These are phyloP conservation scores for Pseudogymnoascus verrucosus DNA, from an alignment of 2,329 filamentous ascomycete genomes.

Conservation along the genomic window DNA sequence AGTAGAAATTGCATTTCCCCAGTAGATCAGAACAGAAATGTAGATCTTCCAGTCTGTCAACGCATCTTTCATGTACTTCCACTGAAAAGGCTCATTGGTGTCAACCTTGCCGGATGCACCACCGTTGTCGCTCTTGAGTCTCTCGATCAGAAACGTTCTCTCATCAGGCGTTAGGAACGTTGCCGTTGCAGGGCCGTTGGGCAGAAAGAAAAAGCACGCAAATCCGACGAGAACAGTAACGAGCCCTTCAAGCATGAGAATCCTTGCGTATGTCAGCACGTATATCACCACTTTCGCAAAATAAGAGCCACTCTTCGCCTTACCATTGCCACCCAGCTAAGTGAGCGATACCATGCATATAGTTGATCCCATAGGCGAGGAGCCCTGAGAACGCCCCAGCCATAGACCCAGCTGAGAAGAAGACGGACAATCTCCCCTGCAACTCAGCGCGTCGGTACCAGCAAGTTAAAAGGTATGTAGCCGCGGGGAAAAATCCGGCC, in stretches of 20 bases:
- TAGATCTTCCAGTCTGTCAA: conserved; percentile 30
- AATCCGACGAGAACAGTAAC: conserved; percentile 29
- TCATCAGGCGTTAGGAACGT: conserved; percentile 62
- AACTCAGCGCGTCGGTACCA: conserved; percentile 12
- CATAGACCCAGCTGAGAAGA: not conserved
- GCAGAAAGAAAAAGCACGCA: conserved; percentile 44
- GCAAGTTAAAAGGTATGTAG: conserved; percentile 12
- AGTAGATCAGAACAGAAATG: conserved; percentile 18
- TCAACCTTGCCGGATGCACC: conserved; percentile 43
- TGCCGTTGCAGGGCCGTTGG: conserved; percentile 70
- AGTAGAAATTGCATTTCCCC: conserved; percentile 9
- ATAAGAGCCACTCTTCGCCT: not conserved
- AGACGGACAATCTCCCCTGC: not conserved
- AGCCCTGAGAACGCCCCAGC: not conserved
- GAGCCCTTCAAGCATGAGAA: conserved; percentile 31
- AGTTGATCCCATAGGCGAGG: not conserved
- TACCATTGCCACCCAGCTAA: conserved; percentile 2
- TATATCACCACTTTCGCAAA: not conserved
- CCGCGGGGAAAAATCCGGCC: conserved; percentile 14
- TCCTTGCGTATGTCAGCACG: conserved; percentile 12
- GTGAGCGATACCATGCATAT: not conserved
- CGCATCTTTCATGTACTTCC: conserved; percentile 22
- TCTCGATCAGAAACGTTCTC: conserved; percentile 57
- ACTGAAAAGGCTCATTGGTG: conserved; percentile 26
- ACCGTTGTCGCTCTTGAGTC: conserved; percentile 55